Base-by-base conservation (phyloP, 495 filamentous ascomycete species). In the Trichoderma gamsii region DNA sequence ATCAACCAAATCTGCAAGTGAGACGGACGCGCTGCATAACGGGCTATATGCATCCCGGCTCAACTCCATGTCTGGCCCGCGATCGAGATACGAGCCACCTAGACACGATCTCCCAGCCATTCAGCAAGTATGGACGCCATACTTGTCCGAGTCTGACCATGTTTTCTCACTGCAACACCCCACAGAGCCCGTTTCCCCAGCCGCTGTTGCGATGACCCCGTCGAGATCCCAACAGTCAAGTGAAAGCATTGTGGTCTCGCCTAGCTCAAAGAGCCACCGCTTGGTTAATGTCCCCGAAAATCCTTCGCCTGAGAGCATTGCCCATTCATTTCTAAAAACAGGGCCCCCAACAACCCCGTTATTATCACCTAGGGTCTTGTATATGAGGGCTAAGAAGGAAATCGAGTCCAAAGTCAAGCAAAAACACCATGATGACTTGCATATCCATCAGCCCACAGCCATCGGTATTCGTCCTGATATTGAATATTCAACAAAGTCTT, bases 111-210 rank as follows among this genome's bases (percentile, higher is more conserved):
- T 32, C 1, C 56, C 56, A 13, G 25, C 56, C 27, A 18, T 61
- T 13, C 23, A 61, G 1, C 56, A 61, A 18, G 56, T 61, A 3
- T 32, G 56, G 23, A 76, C 74, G 51, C 72, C 75, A 21, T 77
- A 73, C 70, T 70, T 75, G 13, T 73, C 76, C 25, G 79, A 80
- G 61, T 71, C 74, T 32, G 72, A 73, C 1, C 78, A 78, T 68
- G 78, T 82, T 11, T 72, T 74, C 21, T 75, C 75, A 11, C 68
- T 77, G 3, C 75, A 77, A 21, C 67, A 72, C 7, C 74, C 73
- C 5, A 4, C 65, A 9, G 18, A 15, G 46, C 35, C 56, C 35
- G 25, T 61, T 7, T 61, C 56, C 0, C 56, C 56, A 32, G 25
- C 11, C 4, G 16, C 27, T 5, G 27, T 32, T 61, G 56, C 56